A percentile compares a stretch with the other conserved stretches of the same genome.
phyloP scores from a whole-genome alignment of 805 yeast species.

The Sugiyamaella mastotermitis region DNA sequence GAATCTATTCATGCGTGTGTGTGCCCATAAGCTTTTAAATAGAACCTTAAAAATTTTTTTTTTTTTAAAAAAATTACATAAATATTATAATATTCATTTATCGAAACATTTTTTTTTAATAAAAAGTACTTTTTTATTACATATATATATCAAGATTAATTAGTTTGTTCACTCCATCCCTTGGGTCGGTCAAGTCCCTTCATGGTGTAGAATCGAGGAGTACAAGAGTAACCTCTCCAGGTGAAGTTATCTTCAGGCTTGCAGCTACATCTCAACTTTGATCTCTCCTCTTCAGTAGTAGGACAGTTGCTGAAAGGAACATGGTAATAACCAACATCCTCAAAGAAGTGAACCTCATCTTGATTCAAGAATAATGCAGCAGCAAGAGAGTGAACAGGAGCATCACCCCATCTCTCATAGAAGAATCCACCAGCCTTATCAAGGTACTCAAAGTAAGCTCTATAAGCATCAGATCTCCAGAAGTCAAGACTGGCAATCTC shows the following conservation, averaged over 20 bases:
- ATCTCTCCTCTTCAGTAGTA: conserved; percentile 42
- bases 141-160: too few relatives aligned
- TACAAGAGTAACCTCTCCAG: conserved; percentile 37
- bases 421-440: conserved; percentile 66
- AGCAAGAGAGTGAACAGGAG: conserved; percentile 66
- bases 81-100: too few relatives aligned
- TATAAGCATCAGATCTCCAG: conserved; percentile 51
- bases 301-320: conserved; percentile 55
- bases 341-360: conserved; percentile 52
- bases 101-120: too few relatives aligned
- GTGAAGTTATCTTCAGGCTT: conserved; percentile 47
- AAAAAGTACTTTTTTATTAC: too few relatives aligned
- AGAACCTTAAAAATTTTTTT: too few relatives aligned
- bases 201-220: conserved; percentile 30
- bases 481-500: conserved; percentile 57
- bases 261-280: conserved; percentile 64
- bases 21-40: too few relatives aligned
- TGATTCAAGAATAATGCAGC: conserved; percentile 48
- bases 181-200: conserved; percentile 26
- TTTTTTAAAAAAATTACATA: too few relatives aligned
- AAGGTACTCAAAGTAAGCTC: conserved; percentile 46
- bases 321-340: conserved; percentile 54
- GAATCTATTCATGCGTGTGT: too few relatives aligned
- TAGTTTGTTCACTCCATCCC: conserved; percentile 33
- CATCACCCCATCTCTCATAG: conserved; percentile 78